Conservation (phyloP, 495 filamentous ascomycete species). For the Daldinia loculata region DNA sequence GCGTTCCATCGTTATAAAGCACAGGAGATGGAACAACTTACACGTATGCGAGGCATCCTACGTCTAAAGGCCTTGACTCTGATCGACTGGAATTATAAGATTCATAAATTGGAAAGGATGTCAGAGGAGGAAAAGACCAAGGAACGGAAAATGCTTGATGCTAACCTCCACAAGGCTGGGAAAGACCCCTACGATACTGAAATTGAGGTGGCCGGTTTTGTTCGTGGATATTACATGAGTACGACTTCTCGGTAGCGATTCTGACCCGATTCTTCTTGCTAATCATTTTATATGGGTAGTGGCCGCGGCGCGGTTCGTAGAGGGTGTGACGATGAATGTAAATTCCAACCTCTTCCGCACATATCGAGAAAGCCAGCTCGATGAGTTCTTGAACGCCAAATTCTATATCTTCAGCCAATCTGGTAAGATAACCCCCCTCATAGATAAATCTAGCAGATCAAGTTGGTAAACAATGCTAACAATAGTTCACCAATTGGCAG, state of each 20-base stretch:
- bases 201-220: slow-evolving; percentile 57
- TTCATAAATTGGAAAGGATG: slow-evolving; percentile 43
- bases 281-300: slow-evolving; percentile 28
- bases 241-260: not conserved
- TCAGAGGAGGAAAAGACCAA: slow-evolving; percentile 49
- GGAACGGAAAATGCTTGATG: slow-evolving; percentile 39
- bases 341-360: slow-evolving; percentile 55
- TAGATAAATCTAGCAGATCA: not conserved
- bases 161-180: slow-evolving; percentile 48
- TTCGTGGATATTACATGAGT: slow-evolving; percentile 62
- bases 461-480: slow-evolving; percentile 2
- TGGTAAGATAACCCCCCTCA: slow-evolving; percentile 23
- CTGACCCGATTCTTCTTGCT: not conserved
- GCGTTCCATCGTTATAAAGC: slow-evolving; percentile 50
- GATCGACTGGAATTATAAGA: slow-evolving; percentile 44
- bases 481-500: slow-evolving; percentile 21
- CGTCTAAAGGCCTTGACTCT: slow-evolving; percentile 45
- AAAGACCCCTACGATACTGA: slow-evolving; percentile 58
- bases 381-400: slow-evolving; percentile 50
- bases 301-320: slow-evolving; percentile 59
- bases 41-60: slow-evolving; percentile 50
- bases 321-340: slow-evolving; percentile 57
- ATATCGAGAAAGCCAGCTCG: slow-evolving; percentile 39
- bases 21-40: slow-evolving; percentile 44
- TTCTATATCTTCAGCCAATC: slow-evolving; percentile 48